These are phyloP conservation scores for Cornus controversa DNA, from an alignment of 148 eudicot species.

Conservation along the genomic window DNA sequence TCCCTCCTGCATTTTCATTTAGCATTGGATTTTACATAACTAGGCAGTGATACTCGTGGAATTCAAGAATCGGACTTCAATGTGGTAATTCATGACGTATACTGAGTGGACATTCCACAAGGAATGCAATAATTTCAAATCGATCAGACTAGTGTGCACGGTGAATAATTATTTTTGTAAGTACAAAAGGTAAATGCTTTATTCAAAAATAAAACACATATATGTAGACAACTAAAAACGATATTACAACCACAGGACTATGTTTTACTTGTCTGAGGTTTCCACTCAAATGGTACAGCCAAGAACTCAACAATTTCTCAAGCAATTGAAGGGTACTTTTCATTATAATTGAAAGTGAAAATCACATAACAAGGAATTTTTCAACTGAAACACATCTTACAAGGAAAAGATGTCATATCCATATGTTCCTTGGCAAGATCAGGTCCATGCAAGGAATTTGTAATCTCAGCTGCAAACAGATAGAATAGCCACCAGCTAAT, in stretches of 20 bases:
- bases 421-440: constrained; percentile 41
- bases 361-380: constrained; percentile 1
- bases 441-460: constrained; percentile 31
- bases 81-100: no score
- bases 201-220: background rate
- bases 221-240: no score
- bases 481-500: constrained; percentile 3
- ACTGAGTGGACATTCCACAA: no score
- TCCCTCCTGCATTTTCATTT: no score
- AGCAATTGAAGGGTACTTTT: background rate
- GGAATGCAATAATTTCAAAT: no score
- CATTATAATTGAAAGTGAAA: constrained; percentile 6
- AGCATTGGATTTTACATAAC: no score
- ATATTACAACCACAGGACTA: background rate
- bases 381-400: constrained; percentile 41
- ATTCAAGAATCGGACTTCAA: no score
- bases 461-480: constrained; percentile 41
- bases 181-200: background rate
- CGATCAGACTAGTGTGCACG: no score
- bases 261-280: no score
- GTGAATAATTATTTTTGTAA: no score
- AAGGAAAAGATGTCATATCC: constrained; percentile 45
- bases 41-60: no score
- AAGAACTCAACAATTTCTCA: background rate
- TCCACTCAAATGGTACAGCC: background rate